Conservation (phyloP, 116 monocot species). For the Phalaenopsis hybrid region DNA sequence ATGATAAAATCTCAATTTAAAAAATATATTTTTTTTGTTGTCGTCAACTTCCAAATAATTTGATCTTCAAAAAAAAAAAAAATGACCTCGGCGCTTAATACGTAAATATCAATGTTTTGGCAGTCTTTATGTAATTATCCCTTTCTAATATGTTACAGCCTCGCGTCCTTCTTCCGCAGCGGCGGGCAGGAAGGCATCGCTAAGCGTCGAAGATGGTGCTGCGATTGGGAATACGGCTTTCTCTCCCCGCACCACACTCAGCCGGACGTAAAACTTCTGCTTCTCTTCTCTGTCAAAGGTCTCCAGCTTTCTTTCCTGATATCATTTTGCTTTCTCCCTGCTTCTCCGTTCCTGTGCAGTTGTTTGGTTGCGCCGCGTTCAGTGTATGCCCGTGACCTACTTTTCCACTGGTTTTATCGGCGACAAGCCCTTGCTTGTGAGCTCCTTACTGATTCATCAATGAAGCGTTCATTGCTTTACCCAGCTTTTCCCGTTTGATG, state of each 20-base stretch:
- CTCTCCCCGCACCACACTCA: neutral
- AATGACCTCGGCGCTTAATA: too few species aligned
- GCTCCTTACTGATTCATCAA: neutral
- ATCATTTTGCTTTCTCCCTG: neutral
- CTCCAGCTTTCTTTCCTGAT: neutral
- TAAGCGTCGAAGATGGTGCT: neutral
- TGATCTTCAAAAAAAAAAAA: too few species aligned
- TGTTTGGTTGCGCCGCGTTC: neutral
- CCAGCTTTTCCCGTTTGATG: neutral
- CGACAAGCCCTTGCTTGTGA: conserved; percentile 52
- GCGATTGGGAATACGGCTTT: neutral
- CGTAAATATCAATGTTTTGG: too few species aligned
- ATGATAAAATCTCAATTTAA: too few species aligned
- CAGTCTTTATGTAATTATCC: too few species aligned
- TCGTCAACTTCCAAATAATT: too few species aligned
- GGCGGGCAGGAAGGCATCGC: neutral
- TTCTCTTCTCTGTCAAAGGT: neutral
- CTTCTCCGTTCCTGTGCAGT: neutral
- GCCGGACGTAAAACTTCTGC: neutral
- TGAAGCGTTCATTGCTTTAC: neutral
- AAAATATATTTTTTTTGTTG: too few species aligned
- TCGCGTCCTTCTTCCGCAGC: too few species aligned
- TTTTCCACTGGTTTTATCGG: conserved; percentile 35
- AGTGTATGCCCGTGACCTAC: conserved; percentile 1
- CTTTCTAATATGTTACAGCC: too few species aligned